These are phyloP conservation scores for Helotiales sp. DNA, from an alignment of 2,329 filamentous ascomycete genomes.

Conservation along the genomic window DNA sequence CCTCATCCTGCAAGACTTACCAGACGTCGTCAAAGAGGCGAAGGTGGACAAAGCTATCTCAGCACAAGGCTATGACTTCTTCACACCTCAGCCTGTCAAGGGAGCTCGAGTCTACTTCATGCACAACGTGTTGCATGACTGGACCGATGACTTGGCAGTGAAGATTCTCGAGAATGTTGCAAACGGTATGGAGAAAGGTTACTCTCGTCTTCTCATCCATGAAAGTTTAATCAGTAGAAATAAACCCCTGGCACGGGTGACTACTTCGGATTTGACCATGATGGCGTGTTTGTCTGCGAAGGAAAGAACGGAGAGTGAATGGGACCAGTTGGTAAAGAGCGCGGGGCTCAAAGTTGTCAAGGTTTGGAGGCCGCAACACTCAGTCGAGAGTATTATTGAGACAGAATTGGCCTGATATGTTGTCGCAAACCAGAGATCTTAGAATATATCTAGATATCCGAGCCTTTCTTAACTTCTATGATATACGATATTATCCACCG, in stretches of 20 bases:
- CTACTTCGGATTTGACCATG: slow-evolving; percentile 39
- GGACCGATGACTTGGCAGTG: slow-evolving; percentile 30
- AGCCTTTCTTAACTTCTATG: too few species aligned
- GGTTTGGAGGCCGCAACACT: too few species aligned
- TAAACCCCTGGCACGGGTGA: slow-evolving; percentile 34
- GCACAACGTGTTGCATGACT: slow-evolving; percentile 35
- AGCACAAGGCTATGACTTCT: slow-evolving; percentile 37
- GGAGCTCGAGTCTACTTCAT: slow-evolving; percentile 38
- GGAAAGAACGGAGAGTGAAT: too few species aligned
- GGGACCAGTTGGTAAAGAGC: too few species aligned
- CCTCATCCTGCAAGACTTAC: slow-evolving; percentile 28
- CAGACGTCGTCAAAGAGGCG: slow-evolving; percentile 36
- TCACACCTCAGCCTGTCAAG: slow-evolving; percentile 40
- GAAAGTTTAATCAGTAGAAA: slow-evolving; percentile 35
- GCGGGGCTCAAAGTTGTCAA: too few species aligned
- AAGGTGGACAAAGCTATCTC: slow-evolving; percentile 28
- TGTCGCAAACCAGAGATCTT: too few species aligned
- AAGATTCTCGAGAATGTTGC: slow-evolving; percentile 21
- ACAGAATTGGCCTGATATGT: too few species aligned
- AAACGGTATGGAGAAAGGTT: slow-evolving; percentile 33
- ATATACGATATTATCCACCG: too few species aligned
- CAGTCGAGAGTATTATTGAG: too few species aligned
- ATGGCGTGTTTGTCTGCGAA: slow-evolving; percentile 35
- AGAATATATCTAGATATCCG: too few species aligned
- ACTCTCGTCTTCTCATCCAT: slow-evolving; percentile 39